Percentiles rank a stretch among this genome's conserved stretches.
Evolutionary conservation across 176 grass and related monocot genomes (phyloP).

Genomic region (Eleusine coracana): DNA sequence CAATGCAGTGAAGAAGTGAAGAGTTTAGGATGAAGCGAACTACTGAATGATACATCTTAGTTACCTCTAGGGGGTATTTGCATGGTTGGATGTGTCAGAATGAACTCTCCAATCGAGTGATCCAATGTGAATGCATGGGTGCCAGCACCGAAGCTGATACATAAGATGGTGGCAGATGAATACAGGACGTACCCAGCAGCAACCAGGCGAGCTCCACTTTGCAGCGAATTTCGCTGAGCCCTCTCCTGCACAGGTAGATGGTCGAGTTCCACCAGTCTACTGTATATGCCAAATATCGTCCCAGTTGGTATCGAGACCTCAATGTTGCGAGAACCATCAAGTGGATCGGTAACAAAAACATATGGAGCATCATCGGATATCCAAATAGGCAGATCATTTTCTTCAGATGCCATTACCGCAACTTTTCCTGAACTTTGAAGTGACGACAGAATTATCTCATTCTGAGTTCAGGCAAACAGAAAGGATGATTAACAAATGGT

Average conservation of each 20-base stretch:
- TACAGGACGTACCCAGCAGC: constrained; percentile 87
- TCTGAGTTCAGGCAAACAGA: constrained; percentile 51
- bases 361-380: constrained; percentile 57
- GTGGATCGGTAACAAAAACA: constrained; percentile 79
- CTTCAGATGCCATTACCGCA: constrained; percentile 80
- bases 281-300: constrained; percentile 90
- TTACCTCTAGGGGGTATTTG: constrained; percentile 84
- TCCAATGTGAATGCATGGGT: constrained; percentile 89
- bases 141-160: constrained; percentile 70
- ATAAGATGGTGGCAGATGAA: constrained; percentile 89
- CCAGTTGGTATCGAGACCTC: constrained; percentile 94
- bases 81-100: constrained; percentile 84
- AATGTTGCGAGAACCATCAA: constrained; percentile 96
- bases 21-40: background rate
- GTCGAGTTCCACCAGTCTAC: constrained; percentile 72
- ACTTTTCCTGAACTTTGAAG: constrained; percentile 84
- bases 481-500: background rate
- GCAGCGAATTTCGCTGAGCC: constrained; percentile 80
- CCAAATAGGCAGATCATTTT: constrained; percentile 76
- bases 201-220: constrained; percentile 64
- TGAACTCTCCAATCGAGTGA: constrained; percentile 72
- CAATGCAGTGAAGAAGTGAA: background rate
- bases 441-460: constrained; percentile 85
- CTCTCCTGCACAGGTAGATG: constrained; percentile 77
- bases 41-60: background rate